Evolutionary conservation across 306 rosid species (phyloP), one percentile per base, ranked within the genome.

Genomic region (Styphnolobium japonicum): DNA sequence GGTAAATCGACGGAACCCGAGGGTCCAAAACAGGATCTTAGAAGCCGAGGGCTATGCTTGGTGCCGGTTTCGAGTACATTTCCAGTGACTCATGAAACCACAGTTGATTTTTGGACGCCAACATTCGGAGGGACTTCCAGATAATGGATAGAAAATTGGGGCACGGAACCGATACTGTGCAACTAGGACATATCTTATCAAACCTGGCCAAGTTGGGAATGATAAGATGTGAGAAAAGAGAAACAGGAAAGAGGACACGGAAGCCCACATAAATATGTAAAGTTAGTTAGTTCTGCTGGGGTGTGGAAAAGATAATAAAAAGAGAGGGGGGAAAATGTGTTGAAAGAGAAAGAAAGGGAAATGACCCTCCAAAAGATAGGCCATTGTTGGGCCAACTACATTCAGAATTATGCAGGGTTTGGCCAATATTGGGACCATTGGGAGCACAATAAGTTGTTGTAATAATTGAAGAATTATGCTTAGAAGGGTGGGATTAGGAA

Each of bases 71-170:
- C 99, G 5, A 96, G 93, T 74, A 96, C 98, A 71, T 93, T 86
- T 80, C 99, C 98, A 0, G 89, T 93, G 46, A 89, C 98, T 64
- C 99, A 93, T 70, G 99, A 91, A 82, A 88, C 87, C 43, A 76
- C 98, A 0, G 94, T 96, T 39, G 98, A 96, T 87, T 93, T 96
- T 84, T 96, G 99, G 99, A 96, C 96, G 7, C 97, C 98, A 62
- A 89, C 97, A 73, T 96, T 89, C 39, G 97, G 94, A 82, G 98
- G 94, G 70, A 81, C 92, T 36, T 90, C 86, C 76, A 88, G 99
- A 90, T 95, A 85, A 82, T 76, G 62, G 66, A 21, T 68, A 51
- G 48, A 40, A 18, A 78, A 63, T 31, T 53, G 76, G 64, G 53
- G 39, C 80, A 76, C 66, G 85, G 15, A 77, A 76, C 66, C 75